Evolutionary conservation across 768 basidiomycete genomes (phyloP).

Genomic region (Naematelia encephala): DNA sequence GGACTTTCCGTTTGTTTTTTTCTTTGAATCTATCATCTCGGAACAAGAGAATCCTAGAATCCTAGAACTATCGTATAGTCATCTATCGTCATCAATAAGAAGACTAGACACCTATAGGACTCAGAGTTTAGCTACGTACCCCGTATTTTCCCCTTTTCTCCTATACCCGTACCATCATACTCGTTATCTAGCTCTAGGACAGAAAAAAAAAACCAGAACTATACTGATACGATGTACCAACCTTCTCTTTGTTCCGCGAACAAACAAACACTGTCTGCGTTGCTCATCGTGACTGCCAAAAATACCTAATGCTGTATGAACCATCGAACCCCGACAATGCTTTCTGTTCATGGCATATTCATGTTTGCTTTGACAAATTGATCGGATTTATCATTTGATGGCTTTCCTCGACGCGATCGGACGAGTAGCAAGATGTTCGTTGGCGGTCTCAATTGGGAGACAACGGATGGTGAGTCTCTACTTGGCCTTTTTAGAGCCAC

Average conservation of each 20-base stretch:
- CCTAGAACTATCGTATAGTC: conserved; percentile 1
- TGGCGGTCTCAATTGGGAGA: conserved; percentile 99
- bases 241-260: too few relatives aligned
- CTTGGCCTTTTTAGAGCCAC: too few relatives aligned
- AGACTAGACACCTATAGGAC: background rate
- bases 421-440: conserved; percentile 95
- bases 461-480: conserved; percentile 82
- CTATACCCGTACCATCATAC: background rate
- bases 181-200: conserved; percentile 66
- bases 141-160: background rate
- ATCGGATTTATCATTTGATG: too few relatives aligned
- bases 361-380: too few relatives aligned
- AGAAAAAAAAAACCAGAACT: too few relatives aligned
- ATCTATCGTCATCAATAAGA: conserved; percentile 3
- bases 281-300: background rate
- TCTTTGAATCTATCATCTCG: conserved; percentile 53
- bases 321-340: background rate
- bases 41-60: too few relatives aligned
- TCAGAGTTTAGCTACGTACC: background rate
- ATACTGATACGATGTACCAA: conserved; percentile 55
- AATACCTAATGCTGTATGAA: conserved; percentile 47
- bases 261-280: too few relatives aligned
- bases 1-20: conserved; percentile 50
- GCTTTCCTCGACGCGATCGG: conserved; percentile 5
- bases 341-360: too few relatives aligned